Evolutionary conservation across 352 stramenopile genomes (phyloP).

Genomic region (Pythium insidiosum): DNA sequence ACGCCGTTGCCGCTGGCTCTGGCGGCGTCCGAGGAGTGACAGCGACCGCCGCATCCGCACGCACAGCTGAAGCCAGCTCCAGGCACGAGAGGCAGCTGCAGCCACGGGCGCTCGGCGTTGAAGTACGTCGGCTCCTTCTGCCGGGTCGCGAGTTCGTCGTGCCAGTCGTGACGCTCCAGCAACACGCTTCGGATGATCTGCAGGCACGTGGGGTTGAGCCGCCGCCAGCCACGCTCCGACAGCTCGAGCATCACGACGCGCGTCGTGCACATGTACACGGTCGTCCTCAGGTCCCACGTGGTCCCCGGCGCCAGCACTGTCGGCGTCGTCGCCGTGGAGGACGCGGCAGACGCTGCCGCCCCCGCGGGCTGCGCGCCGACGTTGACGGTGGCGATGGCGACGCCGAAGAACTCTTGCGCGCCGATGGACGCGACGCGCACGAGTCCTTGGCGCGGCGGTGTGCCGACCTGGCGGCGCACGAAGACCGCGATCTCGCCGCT

Average conservation of each 20-base stretch:
- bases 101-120: slow-evolving; percentile 43
- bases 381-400: slow-evolving; percentile 33
- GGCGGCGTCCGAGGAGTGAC: neutral
- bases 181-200: slow-evolving; percentile 34
- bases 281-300: slow-evolving; percentile 19
- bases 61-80: neutral
- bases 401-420: slow-evolving; percentile 58
- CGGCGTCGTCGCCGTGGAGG: neutral
- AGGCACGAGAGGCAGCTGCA: slow-evolving; percentile 15
- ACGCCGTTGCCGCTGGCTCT: slow-evolving; percentile 1
- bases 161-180: slow-evolving; percentile 52
- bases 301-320: neutral
- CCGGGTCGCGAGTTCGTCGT: slow-evolving; percentile 23
- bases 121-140: slow-evolving; percentile 30
- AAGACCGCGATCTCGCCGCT: slow-evolving; percentile 64
- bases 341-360: neutral
- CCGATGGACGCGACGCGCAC: slow-evolving; percentile 64
- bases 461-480: slow-evolving; percentile 11
- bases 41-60: neutral
- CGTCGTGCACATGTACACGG: slow-evolving; percentile 56
- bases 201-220: slow-evolving; percentile 33
- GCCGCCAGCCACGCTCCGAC: slow-evolving; percentile 50
- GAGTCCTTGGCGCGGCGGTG: slow-evolving; percentile 19
- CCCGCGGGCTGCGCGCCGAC: slow-evolving; percentile 2
- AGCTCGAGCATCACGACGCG: slow-evolving; percentile 55